These are phyloP conservation scores for Fusarium sp. DNA, from an alignment of 2,329 filamentous ascomycete genomes.

Conservation along the genomic window DNA sequence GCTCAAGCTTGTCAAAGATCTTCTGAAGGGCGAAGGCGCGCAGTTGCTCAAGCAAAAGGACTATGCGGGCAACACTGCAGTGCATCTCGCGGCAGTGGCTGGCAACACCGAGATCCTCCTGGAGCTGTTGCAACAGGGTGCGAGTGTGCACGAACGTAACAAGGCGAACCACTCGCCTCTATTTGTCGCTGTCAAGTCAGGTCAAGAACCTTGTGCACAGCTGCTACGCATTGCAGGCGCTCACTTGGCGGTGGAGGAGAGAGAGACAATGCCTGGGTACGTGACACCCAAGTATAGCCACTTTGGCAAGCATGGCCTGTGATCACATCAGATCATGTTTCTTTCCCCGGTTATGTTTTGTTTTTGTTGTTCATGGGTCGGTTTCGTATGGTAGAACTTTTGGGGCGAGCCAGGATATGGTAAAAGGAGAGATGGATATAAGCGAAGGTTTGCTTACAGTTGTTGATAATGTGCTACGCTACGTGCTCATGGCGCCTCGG, in stretches of 20 bases:
- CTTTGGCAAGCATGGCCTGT: conserved; percentile 17
- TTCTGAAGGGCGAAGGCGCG: conserved; percentile 73
- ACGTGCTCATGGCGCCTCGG: neutral
- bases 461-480: neutral
- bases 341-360: neutral
- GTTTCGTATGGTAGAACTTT: neutral
- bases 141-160: conserved; percentile 76
- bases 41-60: conserved; percentile 80
- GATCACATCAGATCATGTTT: neutral
- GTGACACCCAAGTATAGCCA: conserved; percentile 39
- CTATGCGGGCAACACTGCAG: conserved; percentile 82
- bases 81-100: conserved; percentile 69
- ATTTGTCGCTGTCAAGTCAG: conserved; percentile 70
- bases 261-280: conserved; percentile 48
- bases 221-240: conserved; percentile 70
- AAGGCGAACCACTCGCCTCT: conserved; percentile 74
- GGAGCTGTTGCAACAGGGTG: conserved; percentile 69
- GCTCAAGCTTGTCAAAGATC: conserved; percentile 71
- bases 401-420: conserved; percentile 7
- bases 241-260: conserved; percentile 62
- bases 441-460: conserved; percentile 11
- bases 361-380: neutral
- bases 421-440: neutral
- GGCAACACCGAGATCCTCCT: conserved; percentile 67
- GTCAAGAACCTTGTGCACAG: conserved; percentile 64